Evolutionary conservation across 2,329 filamentous ascomycete genomes (phyloP).

Genomic region (Fusarium sp.): DNA sequence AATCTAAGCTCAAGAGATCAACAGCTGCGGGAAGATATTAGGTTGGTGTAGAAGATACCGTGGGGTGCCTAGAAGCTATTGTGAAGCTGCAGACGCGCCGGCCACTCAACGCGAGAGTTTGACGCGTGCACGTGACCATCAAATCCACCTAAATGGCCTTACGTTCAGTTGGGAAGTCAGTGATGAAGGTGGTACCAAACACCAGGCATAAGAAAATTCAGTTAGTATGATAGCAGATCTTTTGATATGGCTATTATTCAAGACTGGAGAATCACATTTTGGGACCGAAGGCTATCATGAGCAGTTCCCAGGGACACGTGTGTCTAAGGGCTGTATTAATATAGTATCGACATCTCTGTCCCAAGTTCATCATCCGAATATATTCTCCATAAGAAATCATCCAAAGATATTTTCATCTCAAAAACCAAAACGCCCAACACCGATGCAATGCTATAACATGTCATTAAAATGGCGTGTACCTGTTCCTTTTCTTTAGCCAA

Average conservation of each 20-base stretch:
- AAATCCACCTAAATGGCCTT: not conserved
- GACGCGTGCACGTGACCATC: conserved; percentile 31
- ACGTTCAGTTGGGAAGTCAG: not conserved
- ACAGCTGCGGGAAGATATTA: not conserved
- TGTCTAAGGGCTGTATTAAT: not conserved
- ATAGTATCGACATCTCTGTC: not conserved
- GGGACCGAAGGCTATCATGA: not conserved
- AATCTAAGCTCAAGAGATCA: not conserved
- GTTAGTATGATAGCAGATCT: not conserved
- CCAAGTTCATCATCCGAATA: not conserved
- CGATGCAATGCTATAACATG: conserved; percentile 15
- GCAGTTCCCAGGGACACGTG: not conserved
- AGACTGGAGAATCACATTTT: not conserved
- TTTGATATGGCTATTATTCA: not conserved
- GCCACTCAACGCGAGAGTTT: conserved; percentile 48
- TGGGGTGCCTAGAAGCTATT: conserved; percentile 26
- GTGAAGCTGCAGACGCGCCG: conserved; percentile 22
- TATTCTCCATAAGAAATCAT: not conserved
- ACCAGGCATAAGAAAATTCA: not conserved
- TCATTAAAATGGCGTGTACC: not conserved
- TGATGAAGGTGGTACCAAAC: not conserved
- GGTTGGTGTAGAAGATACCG: not conserved
- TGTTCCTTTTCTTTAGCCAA: conserved; percentile 3
- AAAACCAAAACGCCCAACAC: conserved; percentile 16
- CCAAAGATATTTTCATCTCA: not conserved